Evolutionary conservation across 2,329 filamentous ascomycete genomes (phyloP).

Genomic region (Blastomyces emzantsi): DNA sequence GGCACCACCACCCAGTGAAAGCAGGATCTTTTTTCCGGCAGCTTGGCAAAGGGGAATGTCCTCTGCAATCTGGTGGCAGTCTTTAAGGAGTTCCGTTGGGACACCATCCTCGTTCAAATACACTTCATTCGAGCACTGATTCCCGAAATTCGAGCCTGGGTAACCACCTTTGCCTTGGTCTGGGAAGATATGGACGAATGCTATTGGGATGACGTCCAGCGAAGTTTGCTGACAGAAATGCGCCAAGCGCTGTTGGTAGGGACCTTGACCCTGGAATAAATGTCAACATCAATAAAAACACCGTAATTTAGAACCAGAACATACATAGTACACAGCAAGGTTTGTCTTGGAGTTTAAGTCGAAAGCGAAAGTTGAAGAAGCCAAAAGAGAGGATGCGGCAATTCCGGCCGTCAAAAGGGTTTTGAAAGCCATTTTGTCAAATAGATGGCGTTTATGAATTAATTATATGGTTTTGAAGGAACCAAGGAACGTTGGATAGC

Average conservation of each 20-base stretch:
- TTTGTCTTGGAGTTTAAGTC: slow-evolving; percentile 38
- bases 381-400: slow-evolving; percentile 25
- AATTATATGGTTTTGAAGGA: slow-evolving; percentile 19
- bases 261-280: slow-evolving; percentile 42
- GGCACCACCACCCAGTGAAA: slow-evolving; percentile 44
- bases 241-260: slow-evolving; percentile 39
- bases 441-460: slow-evolving; percentile 24
- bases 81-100: slow-evolving; percentile 34
- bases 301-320: slow-evolving; percentile 6
- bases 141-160: slow-evolving; percentile 49
- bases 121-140: slow-evolving; percentile 40
- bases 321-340: slow-evolving; percentile 46
- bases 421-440: slow-evolving; percentile 30
- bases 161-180: slow-evolving; percentile 37
- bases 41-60: slow-evolving; percentile 36
- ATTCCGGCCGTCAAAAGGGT: slow-evolving; percentile 29
- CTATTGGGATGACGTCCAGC: slow-evolving; percentile 49
- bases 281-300: slow-evolving; percentile 13
- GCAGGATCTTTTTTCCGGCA: slow-evolving; percentile 36
- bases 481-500: slow-evolving; percentile 31
- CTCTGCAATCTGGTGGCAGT: slow-evolving; percentile 37
- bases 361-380: slow-evolving; percentile 32
- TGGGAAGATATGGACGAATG: slow-evolving; percentile 48
- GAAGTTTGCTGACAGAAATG: slow-evolving; percentile 44
- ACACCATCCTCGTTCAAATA: slow-evolving; percentile 30